Percentiles rank a stretch among this genome's conserved stretches.
Conservation (phyloP, 2,329 filamentous ascomycete species). For the Metarhizium brunneum region DNA sequence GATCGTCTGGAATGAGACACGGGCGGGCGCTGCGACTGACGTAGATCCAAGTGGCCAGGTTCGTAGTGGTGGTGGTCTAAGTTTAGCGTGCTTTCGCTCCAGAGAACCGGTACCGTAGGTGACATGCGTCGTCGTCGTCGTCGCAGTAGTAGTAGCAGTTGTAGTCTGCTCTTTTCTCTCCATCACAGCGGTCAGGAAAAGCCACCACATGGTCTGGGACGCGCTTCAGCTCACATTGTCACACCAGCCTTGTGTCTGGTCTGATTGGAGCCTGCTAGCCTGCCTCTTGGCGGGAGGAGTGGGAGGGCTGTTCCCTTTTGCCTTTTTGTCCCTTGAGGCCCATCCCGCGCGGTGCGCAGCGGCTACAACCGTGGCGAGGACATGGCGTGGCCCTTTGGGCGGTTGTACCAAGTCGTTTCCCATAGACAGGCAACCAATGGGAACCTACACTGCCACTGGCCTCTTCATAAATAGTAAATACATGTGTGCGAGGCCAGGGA, state of each 20-base stretch:
- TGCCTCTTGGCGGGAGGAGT: not conserved
- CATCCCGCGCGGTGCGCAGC: not conserved
- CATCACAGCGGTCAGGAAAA: not conserved
- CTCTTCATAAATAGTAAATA: not conserved
- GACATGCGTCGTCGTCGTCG: too few species aligned
- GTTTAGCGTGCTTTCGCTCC: not conserved
- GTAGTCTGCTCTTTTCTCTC: not conserved
- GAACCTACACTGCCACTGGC: too few species aligned
- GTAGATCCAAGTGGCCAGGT: not conserved
- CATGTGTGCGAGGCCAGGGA: not conserved
- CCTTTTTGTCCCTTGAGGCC: not conserved
- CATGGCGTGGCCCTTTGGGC: not conserved
- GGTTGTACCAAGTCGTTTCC: too few species aligned
- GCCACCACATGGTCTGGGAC: conserved; percentile 4
- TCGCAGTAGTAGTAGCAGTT: not conserved
- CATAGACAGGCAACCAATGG: too few species aligned
- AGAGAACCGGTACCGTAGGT: not conserved
- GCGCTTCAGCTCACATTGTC: conserved; percentile 1
- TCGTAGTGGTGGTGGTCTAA: not conserved
- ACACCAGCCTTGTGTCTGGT: not conserved
- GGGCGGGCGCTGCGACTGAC: not conserved
- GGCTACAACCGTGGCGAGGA: not conserved
- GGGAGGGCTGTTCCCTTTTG: not conserved
- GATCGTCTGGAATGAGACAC: not conserved
- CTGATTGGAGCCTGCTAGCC: not conserved